A percentile compares a stretch with the other conserved stretches of the same genome.
phyloP scores from a whole-genome alignment of 192 early-diverging fungal genomes.

The Gigaspora rosea region DNA sequence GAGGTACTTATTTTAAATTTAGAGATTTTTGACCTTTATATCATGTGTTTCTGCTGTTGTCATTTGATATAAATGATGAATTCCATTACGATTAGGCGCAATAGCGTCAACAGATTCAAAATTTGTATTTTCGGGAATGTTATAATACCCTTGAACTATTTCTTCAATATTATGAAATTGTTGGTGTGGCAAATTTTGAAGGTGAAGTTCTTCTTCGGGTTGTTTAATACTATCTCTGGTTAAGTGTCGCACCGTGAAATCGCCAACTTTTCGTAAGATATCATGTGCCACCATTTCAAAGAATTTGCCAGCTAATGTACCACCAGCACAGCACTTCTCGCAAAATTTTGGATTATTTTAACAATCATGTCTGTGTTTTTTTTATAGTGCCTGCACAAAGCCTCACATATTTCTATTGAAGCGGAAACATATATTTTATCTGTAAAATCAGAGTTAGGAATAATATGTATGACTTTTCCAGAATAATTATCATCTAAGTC shows the following conservation, averaged over 20 bases:
- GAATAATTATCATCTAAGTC: slow-evolving; percentile 20
- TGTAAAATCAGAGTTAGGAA: slow-evolving; percentile 26
- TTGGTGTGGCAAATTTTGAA: neutral
- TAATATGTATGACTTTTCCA: slow-evolving; percentile 17
- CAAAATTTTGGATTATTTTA: neutral
- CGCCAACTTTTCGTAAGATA: neutral
- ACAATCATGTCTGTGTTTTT: neutral
- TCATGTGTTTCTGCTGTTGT: neutral
- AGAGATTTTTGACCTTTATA: no score
- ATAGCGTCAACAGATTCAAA: slow-evolving; percentile 4
- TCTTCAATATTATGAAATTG: neutral
- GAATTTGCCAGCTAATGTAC: no score
- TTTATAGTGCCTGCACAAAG: neutral
- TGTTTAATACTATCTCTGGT: neutral
- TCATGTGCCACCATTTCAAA: slow-evolving; percentile 2
- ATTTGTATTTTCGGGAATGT: neutral
- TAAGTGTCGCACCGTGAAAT: neutral
- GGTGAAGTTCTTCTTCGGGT: neutral
- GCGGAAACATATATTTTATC: neutral
- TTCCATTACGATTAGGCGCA: neutral
- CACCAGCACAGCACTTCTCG: no score
- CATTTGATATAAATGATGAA: slow-evolving; percentile 17
- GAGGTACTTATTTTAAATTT: no score
- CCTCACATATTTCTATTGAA: neutral
- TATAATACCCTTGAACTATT: slow-evolving; percentile 10